Evolutionary conservation across 1,284 basidiomycete species (phyloP), one percentile per base, ranked within the genome.

Genomic region (Leucocoprinus gongylophorus): DNA sequence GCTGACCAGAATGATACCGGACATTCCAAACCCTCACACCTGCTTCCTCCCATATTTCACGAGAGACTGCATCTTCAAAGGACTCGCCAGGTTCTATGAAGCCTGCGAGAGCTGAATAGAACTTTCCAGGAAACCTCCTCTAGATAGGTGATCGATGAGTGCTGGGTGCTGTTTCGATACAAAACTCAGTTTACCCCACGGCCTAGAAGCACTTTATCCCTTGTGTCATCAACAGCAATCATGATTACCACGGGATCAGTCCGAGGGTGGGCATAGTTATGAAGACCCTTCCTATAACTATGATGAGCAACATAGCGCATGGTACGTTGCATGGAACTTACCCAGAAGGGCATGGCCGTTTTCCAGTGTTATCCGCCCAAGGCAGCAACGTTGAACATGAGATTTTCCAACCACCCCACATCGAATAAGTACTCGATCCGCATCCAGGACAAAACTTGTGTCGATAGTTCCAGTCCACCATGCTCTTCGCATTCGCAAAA

Each of bases 381-480:
- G 86, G 85, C 23, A 89, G 66, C 9, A 90, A 70, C 0, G 88
- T 79, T 2, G 78, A 71, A 65, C 95, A 99, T 6, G 79, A 77
- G 3, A 94, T 71, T 69, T 99, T 99, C 92, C 94, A 98, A 0
- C 95, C 95, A 4, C 84, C 92, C 94, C 95, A 98, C 57, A 92
- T 76, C 1, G 91, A 89, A 64, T 94, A 91, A 1, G 86, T 83
- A 3, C 76, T 77, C 0, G 85, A 80, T 1, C 93, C 91, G 66
- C 95, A 98, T 0, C 80, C 85, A 1, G 94, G 79, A 64, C 95
- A 99, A 70, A 89, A 97, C 73, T 84, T 89, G 66, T 93, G 93
- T 51, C 91, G 74, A 46, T 72, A 73, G 64, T 95, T 95, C 94
- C 93, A 97, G 64, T 95, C 93, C 6, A 87, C 73, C 76, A 95